Conservation (phyloP, 2,329 filamentous ascomycete genomes). For the Nothophaeocryptopus gaeumannii region DNA sequence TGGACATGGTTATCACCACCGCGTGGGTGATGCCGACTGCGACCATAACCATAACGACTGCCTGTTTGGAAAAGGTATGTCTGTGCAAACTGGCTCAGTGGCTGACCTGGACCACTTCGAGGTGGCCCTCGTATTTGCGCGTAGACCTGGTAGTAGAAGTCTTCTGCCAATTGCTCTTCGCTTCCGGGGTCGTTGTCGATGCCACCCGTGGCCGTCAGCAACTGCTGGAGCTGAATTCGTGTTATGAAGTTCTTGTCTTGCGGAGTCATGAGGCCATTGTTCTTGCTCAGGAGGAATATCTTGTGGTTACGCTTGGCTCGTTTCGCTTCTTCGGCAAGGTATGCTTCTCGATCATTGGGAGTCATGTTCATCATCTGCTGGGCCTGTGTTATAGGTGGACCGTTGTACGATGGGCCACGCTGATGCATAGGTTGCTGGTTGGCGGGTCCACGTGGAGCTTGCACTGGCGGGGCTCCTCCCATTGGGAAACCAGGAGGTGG, state of each 20-base stretch:
- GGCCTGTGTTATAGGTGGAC: constrained; percentile 61
- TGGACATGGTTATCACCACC: constrained; percentile 96
- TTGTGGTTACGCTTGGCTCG: constrained; percentile 97
- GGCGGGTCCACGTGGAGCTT: constrained; percentile 36
- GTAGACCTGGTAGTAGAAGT: constrained; percentile 98
- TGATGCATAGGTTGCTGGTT: constrained; percentile 33
- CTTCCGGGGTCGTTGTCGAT: constrained; percentile 69
- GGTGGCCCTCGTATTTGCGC: constrained; percentile 85
- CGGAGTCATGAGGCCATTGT: constrained; percentile 97
- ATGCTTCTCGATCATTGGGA: constrained; percentile 78
- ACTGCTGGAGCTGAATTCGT: constrained; percentile 91
- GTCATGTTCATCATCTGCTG: constrained; percentile 73
- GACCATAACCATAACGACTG: constrained; percentile 69
- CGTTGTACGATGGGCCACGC: constrained; percentile 50
- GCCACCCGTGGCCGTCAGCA: constrained; percentile 88
- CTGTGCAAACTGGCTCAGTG: constrained; percentile 92
- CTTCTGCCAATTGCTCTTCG: constrained; percentile 79
- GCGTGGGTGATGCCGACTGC: constrained; percentile 65
- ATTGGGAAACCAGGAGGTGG: constrained; percentile 22
- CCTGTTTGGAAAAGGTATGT: constrained; percentile 97
- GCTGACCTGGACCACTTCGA: constrained; percentile 87
- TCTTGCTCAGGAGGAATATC: constrained; percentile 87
- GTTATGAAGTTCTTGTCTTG: constrained; percentile 99
- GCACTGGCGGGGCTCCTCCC: constrained; percentile 27
- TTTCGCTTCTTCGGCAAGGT: constrained; percentile 86